A percentile compares a stretch with the other conserved stretches of the same genome.
Conservation (phyloP, 2,329 filamentous ascomycete species). For the Fusarium hostae region DNA sequence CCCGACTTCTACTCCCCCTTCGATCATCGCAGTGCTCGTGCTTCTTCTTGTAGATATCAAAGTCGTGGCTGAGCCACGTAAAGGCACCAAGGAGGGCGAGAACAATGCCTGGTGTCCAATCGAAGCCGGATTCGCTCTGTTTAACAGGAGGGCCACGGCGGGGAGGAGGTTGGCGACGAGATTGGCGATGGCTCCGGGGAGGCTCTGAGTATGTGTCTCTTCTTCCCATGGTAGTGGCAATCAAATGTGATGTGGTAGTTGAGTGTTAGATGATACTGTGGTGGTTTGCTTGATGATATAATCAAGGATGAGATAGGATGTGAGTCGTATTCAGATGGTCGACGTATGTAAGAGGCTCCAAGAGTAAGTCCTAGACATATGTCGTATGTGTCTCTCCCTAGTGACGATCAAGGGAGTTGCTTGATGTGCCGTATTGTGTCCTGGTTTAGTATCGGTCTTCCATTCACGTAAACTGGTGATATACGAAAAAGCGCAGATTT, state of each 20-base stretch:
- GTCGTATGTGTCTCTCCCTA: conserved; percentile 1
- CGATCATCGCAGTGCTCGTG: conserved; percentile 4
- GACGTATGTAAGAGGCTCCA: neutral
- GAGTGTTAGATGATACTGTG: neutral
- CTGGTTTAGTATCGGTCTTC: neutral
- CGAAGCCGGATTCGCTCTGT: conserved; percentile 52
- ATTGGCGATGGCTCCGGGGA: conserved; percentile 15
- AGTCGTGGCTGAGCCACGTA: conserved; percentile 54
- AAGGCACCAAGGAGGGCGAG: conserved; percentile 52
- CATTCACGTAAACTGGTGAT: neutral
- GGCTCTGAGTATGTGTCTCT: conserved; percentile 30
- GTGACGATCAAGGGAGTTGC: neutral
- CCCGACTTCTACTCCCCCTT: conserved; percentile 1
- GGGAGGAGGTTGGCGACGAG: conserved; percentile 10
- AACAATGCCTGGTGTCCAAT: conserved; percentile 54
- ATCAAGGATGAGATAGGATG: neutral
- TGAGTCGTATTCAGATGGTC: neutral
- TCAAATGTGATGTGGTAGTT: neutral
- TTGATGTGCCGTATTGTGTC: neutral
- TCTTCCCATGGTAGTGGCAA: conserved; percentile 28
- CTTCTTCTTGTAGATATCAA: conserved; percentile 29
- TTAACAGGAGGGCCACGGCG: conserved; percentile 43
- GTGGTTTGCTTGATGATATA: neutral
- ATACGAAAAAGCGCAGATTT: neutral
- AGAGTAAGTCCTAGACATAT: neutral